Evolutionary conservation across 176 grass and related monocot genomes (phyloP).

Genomic region (Aegilops sharonensis): DNA sequence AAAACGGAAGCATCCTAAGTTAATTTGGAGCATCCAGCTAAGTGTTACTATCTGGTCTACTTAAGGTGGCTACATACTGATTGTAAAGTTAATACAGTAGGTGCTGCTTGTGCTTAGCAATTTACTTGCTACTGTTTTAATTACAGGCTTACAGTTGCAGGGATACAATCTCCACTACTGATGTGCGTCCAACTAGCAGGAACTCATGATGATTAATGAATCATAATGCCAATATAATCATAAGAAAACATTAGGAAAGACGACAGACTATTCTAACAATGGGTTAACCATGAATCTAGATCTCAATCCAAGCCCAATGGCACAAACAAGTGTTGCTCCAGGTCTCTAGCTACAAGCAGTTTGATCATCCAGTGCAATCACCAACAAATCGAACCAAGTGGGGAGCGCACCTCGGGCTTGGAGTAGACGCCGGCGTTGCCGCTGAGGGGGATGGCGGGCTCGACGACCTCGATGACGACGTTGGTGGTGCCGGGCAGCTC

Average conservation of each 20-base stretch:
- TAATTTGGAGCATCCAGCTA: neutral
- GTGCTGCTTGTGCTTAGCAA: neutral
- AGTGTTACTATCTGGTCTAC: neutral
- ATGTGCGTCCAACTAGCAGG: neutral
- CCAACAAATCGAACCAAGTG: slow-evolving; percentile 6
- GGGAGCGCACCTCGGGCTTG: slow-evolving; percentile 76
- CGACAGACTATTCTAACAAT: neutral
- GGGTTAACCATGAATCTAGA: neutral
- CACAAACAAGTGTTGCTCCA: neutral
- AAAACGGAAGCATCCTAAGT: neutral
- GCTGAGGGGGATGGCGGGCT: slow-evolving; percentile 58
- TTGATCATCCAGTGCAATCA: neutral
- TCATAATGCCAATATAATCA: neutral
- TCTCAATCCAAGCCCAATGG: neutral
- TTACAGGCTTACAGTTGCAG: neutral
- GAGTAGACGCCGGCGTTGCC: slow-evolving; percentile 70
- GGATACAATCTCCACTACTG: neutral
- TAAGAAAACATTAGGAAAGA: neutral
- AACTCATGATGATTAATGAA: neutral
- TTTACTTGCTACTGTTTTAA: neutral
- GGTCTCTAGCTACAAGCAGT: neutral
- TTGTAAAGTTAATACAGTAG: neutral
- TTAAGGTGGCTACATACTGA: neutral
- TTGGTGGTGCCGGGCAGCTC: slow-evolving; percentile 90
- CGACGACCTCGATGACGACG: slow-evolving; percentile 82